Conservation (phyloP, 495 filamentous ascomycete species). For the Baudoinia panamericana region DNA sequence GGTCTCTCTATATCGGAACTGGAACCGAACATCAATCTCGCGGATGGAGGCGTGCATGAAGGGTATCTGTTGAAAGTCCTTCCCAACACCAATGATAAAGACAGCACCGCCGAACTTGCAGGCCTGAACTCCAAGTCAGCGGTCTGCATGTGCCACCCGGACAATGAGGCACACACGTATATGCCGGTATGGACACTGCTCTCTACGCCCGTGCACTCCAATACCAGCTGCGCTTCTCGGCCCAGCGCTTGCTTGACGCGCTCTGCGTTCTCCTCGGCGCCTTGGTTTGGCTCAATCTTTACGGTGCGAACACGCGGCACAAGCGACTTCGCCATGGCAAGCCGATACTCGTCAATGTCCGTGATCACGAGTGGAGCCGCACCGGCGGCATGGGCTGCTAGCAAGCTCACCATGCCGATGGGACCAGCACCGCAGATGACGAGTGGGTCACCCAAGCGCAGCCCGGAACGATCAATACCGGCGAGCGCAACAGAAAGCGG, state of each 20-base stretch:
- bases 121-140: slow-evolving; percentile 4
- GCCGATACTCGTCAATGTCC: slow-evolving; percentile 19
- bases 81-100: slow-evolving; percentile 21
- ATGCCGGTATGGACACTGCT: slow-evolving; percentile 18
- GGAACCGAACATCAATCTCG: slow-evolving; percentile 23
- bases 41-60: slow-evolving; percentile 20
- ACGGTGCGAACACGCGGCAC: slow-evolving; percentile 19
- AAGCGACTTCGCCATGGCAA: slow-evolving; percentile 18
- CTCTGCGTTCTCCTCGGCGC: slow-evolving; percentile 10
- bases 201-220: slow-evolving; percentile 24
- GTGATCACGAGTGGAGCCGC: slow-evolving; percentile 22
- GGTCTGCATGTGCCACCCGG: not conserved
- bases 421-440: slow-evolving; percentile 23
- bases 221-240: slow-evolving; percentile 13
- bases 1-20: slow-evolving; percentile 21
- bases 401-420: slow-evolving; percentile 22
- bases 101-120: slow-evolving; percentile 20
- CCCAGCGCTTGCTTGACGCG: slow-evolving; percentile 13
- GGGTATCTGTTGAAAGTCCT: slow-evolving; percentile 18
- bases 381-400: slow-evolving; percentile 19
- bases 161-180: slow-evolving; percentile 12
- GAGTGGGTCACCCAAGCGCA: slow-evolving; percentile 18
- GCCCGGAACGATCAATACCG: slow-evolving; percentile 20
- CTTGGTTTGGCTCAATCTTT: slow-evolving; percentile 4
- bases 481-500: slow-evolving; percentile 22